Percentiles rank a stretch among this genome's conserved stretches.
phyloP scores from a whole-genome alignment of 805 yeast genomes.

The Yamadazyma sp. region DNA sequence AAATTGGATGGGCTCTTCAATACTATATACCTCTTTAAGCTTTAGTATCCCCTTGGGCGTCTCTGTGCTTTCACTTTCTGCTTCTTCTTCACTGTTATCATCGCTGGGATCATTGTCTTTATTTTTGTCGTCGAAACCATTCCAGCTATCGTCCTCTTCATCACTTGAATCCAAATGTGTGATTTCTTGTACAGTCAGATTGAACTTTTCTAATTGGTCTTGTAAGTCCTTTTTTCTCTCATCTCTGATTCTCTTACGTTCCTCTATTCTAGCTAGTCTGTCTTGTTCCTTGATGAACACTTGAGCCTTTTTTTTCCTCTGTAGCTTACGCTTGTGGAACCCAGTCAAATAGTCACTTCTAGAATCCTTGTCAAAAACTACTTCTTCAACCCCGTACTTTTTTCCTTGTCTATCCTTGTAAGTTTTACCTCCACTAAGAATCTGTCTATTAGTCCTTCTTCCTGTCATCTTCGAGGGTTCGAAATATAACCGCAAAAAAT shows the following conservation, averaged over 20 bases:
- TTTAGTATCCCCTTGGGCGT: conserved; percentile 42
- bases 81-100: conserved; percentile 13
- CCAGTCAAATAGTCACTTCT: conserved; percentile 88
- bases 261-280: conserved; percentile 68
- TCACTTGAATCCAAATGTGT: conserved; percentile 21
- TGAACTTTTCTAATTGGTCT: conserved; percentile 58
- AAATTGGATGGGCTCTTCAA: conserved; percentile 25
- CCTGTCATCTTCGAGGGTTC: conserved; percentile 5
- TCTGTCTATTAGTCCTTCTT: conserved; percentile 63
- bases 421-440: conserved; percentile 82
- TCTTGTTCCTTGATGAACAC: conserved; percentile 76
- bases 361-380: conserved; percentile 77
- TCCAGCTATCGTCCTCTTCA: conserved; percentile 37
- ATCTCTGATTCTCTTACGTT: conserved; percentile 67
- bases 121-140: conserved; percentile 34
- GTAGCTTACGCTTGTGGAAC: conserved; percentile 89
- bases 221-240: conserved; percentile 68
- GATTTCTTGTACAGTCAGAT: conserved; percentile 41
- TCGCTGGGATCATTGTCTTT: conserved; percentile 19
- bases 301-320: conserved; percentile 83
- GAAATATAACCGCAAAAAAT: conserved; percentile 5
- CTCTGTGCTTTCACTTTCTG: conserved; percentile 13
- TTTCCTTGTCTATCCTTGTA: conserved; percentile 69
- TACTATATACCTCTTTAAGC: conserved; percentile 40
- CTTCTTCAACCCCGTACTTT: conserved; percentile 76